Evolutionary conservation across 2,329 filamentous ascomycete genomes (phyloP).

Genomic region (Nigrospora osmanthi): DNA sequence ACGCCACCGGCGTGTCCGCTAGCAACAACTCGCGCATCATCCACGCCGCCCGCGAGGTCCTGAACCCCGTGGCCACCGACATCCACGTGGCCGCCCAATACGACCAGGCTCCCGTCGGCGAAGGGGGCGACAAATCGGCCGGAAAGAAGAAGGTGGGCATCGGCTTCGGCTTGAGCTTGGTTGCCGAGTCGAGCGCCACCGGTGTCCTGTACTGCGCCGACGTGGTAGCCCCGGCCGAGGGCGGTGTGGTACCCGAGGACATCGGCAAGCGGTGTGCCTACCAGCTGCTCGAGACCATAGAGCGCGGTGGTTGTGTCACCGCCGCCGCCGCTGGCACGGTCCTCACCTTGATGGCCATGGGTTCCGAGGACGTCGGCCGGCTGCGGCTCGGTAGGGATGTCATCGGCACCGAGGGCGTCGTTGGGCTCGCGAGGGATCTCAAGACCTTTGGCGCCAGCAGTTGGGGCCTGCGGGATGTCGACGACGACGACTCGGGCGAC

Average conservation of each 20-base stretch:
- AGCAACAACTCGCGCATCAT: constrained; percentile 96
- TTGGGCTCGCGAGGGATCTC: constrained; percentile 77
- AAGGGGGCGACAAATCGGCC: constrained; percentile 41
- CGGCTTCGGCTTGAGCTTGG: constrained; percentile 83
- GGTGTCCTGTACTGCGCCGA: constrained; percentile 87
- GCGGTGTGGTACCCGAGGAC: constrained; percentile 82
- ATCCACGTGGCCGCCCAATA: constrained; percentile 84
- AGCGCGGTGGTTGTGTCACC: constrained; percentile 74
- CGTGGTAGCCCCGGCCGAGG: constrained; percentile 63
- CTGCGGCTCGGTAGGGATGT: constrained; percentile 75
- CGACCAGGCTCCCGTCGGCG: constrained; percentile 54
- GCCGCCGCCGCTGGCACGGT: constrained; percentile 65
- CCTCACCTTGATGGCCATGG: constrained; percentile 93
- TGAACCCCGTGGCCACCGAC: constrained; percentile 81
- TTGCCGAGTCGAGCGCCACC: constrained; percentile 79
- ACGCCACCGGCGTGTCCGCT: constrained; percentile 83
- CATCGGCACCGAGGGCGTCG: constrained; percentile 69
- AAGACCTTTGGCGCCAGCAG: constrained; percentile 82
- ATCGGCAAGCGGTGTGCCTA: constrained; percentile 83
- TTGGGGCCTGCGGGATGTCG: constrained; percentile 78
- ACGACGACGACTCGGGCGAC: constrained; percentile 59
- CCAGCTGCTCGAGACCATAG: constrained; percentile 78
- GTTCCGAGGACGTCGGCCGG: constrained; percentile 87
- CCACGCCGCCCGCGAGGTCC: constrained; percentile 74
- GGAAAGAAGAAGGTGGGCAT: constrained; percentile 66